Base-by-base conservation (phyloP, 805 yeast genomes). In the Wickerhamomyces chaumierensis region DNA sequence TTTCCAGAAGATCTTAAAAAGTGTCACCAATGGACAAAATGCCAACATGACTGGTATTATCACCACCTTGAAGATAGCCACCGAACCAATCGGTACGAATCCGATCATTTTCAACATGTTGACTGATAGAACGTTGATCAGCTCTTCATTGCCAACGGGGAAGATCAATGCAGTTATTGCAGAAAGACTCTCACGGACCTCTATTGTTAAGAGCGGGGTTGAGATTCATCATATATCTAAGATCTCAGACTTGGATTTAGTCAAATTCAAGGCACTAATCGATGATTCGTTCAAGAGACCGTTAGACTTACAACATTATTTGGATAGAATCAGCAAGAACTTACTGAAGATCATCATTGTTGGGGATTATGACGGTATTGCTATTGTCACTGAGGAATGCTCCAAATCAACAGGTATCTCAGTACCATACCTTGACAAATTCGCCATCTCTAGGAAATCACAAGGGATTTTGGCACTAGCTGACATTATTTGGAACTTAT, bases 381-480 rank as follows among this genome's bases (percentile, higher is more conserved):
- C 97, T 0, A 81, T 92, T 14, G 71, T 90, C 28, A 92, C 98
- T 0, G 81, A 85, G 75, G 98, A 90, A 33, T 42, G 56, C 1
- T 52, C 57, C 4, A 42, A 52, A 1, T 31, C 37, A 2, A 42
- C 48, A 3, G 51, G 53, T 2, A 46, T 53, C 4, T 55, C 52
- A 3, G 68, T 86, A 25, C 84, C 95, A 0, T 92, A 92, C 48
- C 65, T 92, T 37, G 98, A 92, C 58, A 92, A 92, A 57, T 86
- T 92, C 63, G 97, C 97, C 0, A 95, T 92, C 12, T 69, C 83
- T 32, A 77, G 81, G 33, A 68, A 72, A 36, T 68, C 84, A 43
- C 97, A 92, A 58, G 97, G 98, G 1, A 75, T 92, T 0, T 78
- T 94, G 4, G 94, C 96, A 4, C 78, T 90, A 13, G 96, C 98